These are phyloP conservation scores for Trichoderma virens DNA, from an alignment of 495 filamentous ascomycete genomes.

Conservation along the genomic window DNA sequence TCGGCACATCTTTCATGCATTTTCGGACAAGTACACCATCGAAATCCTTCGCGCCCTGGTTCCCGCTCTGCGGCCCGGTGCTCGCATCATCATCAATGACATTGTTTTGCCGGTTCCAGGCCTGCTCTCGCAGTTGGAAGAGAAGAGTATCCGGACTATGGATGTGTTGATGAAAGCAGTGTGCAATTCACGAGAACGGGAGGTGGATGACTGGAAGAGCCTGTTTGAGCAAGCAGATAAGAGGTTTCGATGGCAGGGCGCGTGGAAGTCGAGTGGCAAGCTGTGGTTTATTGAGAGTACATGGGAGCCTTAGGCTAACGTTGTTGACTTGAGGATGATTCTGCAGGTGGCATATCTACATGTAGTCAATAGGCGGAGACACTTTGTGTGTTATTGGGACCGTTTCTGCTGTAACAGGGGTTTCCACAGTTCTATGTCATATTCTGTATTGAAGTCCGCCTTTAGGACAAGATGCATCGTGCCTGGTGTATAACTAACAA, in stretches of 20 bases:
- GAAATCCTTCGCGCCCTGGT: slow-evolving; percentile 45
- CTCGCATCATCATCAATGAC: slow-evolving; percentile 46
- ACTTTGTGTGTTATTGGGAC: too few species aligned
- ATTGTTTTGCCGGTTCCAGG: slow-evolving; percentile 38
- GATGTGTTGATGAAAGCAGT: slow-evolving; percentile 49
- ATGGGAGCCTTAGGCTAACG: slow-evolving; percentile 2
- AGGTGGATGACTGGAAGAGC: slow-evolving; percentile 36
- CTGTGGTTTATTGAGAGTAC: background rate
- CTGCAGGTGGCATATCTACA: background rate
- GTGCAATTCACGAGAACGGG: slow-evolving; percentile 47
- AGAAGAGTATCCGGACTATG: slow-evolving; percentile 44
- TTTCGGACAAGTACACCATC: slow-evolving; percentile 48
- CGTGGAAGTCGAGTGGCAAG: background rate
- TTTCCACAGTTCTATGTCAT: too few species aligned
- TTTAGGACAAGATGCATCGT: too few species aligned
- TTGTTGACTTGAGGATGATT: too few species aligned
- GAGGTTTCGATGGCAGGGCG: slow-evolving; percentile 21
- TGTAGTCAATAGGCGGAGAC: too few species aligned
- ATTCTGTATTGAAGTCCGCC: too few species aligned
- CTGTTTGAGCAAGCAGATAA: slow-evolving; percentile 39
- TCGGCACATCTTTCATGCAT: slow-evolving; percentile 52
- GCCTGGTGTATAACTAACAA: too few species aligned
- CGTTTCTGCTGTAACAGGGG: too few species aligned
- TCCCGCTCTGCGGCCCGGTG: slow-evolving; percentile 47
- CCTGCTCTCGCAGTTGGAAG: slow-evolving; percentile 37